phyloP scores from a whole-genome alignment of 73 alveolate species.

The Blepharisma stoltei region DNA sequence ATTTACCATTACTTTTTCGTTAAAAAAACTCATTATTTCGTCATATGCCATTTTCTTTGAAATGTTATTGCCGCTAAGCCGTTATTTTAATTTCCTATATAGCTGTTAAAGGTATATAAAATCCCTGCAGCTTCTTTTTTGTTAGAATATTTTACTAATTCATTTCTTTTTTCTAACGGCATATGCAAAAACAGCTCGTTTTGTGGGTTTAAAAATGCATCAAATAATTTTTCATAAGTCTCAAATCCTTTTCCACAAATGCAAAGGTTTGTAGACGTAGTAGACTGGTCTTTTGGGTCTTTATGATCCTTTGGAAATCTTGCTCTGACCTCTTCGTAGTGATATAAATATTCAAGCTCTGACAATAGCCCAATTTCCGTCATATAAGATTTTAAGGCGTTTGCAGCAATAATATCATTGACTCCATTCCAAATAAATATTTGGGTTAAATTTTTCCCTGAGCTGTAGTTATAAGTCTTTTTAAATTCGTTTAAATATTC shows the following conservation, averaged over 20 bases:
- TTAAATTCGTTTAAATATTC: background rate
- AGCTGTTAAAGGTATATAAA: no score
- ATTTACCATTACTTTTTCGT: background rate
- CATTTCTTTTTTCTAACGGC: background rate
- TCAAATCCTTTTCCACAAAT: background rate
- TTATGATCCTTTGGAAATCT: background rate
- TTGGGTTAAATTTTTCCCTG: background rate
- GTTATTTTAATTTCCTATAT: no score
- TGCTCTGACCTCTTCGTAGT: background rate
- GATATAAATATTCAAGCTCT: slow-evolving; percentile 8
- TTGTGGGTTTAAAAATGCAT: background rate
- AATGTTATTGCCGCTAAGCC: no score
- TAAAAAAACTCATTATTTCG: background rate
- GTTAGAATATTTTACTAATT: background rate
- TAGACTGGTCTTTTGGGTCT: no score
- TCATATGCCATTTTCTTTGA: no score
- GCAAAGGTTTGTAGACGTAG: background rate
- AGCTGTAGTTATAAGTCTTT: background rate
- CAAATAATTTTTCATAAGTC: background rate
- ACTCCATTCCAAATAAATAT: background rate
- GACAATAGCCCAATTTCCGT: background rate
- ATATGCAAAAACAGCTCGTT: background rate
- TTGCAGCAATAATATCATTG: background rate
- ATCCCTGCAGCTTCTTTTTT: background rate
- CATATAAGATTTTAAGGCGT: background rate